phyloP scores from a whole-genome alignment of 2,329 filamentous ascomycete species.

The Neopestalotiopsis sp. region DNA sequence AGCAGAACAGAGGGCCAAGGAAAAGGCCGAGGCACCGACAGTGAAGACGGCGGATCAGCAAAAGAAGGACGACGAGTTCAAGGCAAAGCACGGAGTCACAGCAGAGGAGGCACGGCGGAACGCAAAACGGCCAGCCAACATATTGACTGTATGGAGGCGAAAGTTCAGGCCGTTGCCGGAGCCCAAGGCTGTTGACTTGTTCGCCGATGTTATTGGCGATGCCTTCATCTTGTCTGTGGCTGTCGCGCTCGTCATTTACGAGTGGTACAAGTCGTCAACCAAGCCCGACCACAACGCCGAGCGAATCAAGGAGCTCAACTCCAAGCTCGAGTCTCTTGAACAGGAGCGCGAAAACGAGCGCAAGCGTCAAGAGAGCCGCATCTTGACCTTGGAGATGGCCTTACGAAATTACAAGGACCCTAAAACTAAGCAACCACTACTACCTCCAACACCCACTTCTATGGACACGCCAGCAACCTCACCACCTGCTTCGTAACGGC shows the following conservation, averaged over 20 bases:
- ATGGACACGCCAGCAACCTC: conserved; percentile 32
- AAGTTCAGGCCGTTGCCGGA: conserved; percentile 69
- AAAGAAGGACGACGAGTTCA: conserved; percentile 56
- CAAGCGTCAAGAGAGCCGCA: conserved; percentile 48
- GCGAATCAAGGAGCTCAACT: conserved; percentile 55
- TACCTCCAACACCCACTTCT: conserved; percentile 43
- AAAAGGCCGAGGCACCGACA: conserved; percentile 67
- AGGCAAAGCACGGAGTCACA: conserved; percentile 46
- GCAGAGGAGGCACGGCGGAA: conserved; percentile 33
- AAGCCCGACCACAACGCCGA: conserved; percentile 65
- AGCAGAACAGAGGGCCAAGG: conserved; percentile 62
- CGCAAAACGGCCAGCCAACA: conserved; percentile 29
- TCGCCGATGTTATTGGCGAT: conserved; percentile 69
- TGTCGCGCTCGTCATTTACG: conserved; percentile 61
- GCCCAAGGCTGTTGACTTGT: conserved; percentile 68
- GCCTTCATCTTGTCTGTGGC: conserved; percentile 67
- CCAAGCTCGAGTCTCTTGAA: conserved; percentile 54
- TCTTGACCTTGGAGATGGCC: conserved; percentile 59
- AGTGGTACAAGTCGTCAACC: conserved; percentile 62
- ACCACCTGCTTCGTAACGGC: conserved; percentile 11
- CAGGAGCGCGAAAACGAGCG: conserved; percentile 56
- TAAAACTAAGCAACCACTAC: conserved; percentile 60
- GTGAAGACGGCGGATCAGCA: conserved; percentile 68
- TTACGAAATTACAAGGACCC: conserved; percentile 57
- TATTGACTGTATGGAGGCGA: conserved; percentile 63